Conservation (phyloP, 2,329 filamentous ascomycete genomes). For the Coniochaeta prunicola region DNA sequence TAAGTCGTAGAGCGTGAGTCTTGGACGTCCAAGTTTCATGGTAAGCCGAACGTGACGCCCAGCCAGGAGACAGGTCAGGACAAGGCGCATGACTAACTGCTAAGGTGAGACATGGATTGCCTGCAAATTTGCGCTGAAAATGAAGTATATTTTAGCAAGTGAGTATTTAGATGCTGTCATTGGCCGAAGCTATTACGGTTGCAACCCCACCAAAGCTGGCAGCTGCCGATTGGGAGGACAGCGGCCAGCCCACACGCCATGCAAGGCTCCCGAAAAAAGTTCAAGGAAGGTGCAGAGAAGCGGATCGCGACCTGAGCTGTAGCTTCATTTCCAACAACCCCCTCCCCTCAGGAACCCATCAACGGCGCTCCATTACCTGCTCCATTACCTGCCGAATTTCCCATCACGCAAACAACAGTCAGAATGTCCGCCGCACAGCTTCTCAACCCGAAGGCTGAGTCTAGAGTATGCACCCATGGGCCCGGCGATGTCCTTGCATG, state of each 20-base stretch:
- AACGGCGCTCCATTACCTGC: not conserved
- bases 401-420: not conserved
- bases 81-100: not conserved
- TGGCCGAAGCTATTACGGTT: not conserved
- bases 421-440: constrained; percentile 94
- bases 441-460: constrained; percentile 98
- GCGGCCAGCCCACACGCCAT: not conserved
- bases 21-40: too few relatives aligned
- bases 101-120: not conserved
- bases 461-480: constrained; percentile 61
- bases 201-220: not conserved
- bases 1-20: too few relatives aligned
- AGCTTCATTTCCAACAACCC: constrained; percentile 1
- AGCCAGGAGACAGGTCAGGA: too few relatives aligned
- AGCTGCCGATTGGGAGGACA: not conserved
- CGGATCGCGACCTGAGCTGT: not conserved
- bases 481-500: constrained; percentile 11
- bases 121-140: too few relatives aligned
- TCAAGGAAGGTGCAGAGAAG: not conserved
- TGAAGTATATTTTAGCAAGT: not conserved
- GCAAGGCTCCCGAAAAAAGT: constrained; percentile 2
- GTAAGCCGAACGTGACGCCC: too few relatives aligned
- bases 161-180: not conserved
- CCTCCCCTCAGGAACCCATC: not conserved
- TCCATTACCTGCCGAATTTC: not conserved